Base-by-base conservation (phyloP, 208 protist genomes). In the Balamuthia mandrillaris region DNA sequence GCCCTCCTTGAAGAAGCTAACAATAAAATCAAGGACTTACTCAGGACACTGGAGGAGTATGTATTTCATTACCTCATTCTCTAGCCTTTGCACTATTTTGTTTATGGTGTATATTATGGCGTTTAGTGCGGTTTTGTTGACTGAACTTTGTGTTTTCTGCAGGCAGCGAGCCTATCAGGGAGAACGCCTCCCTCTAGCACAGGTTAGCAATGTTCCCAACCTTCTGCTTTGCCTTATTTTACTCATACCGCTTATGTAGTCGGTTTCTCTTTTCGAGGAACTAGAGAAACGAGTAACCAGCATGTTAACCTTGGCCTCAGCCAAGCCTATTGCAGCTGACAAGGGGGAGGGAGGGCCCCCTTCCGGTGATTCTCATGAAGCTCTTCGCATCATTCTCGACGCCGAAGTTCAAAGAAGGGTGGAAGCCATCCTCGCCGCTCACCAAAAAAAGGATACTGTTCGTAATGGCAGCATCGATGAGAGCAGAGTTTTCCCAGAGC, bases 1-100 rank as follows among this genome's bases (percentile, higher is more conserved):
- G 60, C 60, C 33, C 60, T 68, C 33, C 60, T 68, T 35, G 60
- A 68, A n/a, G 60, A 68, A 35, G 60, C 60, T 35, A 68, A 68
- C 60, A 27, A 68, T 35, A 68, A 68, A 27, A 68, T 68, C 33
- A 27, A 68, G 33, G 24, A 3, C 33, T 35, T 68, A 14, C 60
- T 44, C 33, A n/a, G 18, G 18, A 9, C 60, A 27, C 35, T 68
- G 18, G 29, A 68, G 42, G 60, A 68, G 60, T 68, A 37, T 35
- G n/a, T 35, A 3, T 68, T 35, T 21, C 3, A 27, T 18, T 18
- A 18, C 52, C 14, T 27, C 52, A 18, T 4, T 60, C 24, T 27
- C 52, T 27, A 18, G 47, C 47, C 47, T 52, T 18, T 18, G 18
- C 10, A n/a, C 47, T 10, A 52, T 52, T 10, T n/a, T 52, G 47